Percentiles rank a stretch among this genome's conserved stretches.
These are phyloP conservation scores for Fusarium chlamydosporum DNA, from an alignment of 2,329 filamentous ascomycete genomes.

Conservation along the genomic window DNA sequence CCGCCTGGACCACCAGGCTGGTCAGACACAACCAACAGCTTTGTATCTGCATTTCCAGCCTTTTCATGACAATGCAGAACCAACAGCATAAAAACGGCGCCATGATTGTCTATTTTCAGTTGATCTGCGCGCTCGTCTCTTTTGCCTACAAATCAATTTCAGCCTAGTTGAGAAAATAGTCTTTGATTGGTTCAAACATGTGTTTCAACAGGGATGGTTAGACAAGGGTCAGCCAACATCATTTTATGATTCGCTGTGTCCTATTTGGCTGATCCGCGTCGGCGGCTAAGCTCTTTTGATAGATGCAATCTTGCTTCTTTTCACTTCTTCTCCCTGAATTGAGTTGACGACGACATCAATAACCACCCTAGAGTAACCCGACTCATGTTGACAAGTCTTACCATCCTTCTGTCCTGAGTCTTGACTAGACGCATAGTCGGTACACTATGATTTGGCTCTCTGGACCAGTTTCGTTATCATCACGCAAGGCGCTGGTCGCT, in stretches of 20 bases:
- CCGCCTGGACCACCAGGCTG: not conserved
- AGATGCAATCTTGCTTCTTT: constrained; percentile 1
- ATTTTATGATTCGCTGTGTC: not conserved
- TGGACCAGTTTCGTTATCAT: not conserved
- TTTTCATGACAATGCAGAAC: not conserved
- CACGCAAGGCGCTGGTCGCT: constrained; percentile 19
- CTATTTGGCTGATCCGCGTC: not conserved
- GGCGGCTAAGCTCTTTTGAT: not conserved
- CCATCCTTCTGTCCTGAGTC: not conserved
- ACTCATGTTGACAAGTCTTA: not conserved
- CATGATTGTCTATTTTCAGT: not conserved
- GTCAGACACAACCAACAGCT: not conserved
- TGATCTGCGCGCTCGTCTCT: not conserved
- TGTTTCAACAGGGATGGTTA: constrained; percentile 8
- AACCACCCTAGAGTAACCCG: not conserved
- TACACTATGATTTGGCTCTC: constrained; percentile 14
- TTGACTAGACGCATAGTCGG: not conserved
- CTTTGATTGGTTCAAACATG: not conserved
- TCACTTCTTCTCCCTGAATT: not conserved
- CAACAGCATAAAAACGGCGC: not conserved
- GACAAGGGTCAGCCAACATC: not conserved
- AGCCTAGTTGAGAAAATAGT: no score
- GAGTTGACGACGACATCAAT: not conserved
- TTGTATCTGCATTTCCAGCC: not conserved
- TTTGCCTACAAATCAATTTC: not conserved